A percentile compares a stretch with the other conserved stretches of the same genome.
These are phyloP conservation scores for Acephala macrosclerotiorum DNA, from an alignment of 2,329 filamentous ascomycete species.

Conservation along the genomic window DNA sequence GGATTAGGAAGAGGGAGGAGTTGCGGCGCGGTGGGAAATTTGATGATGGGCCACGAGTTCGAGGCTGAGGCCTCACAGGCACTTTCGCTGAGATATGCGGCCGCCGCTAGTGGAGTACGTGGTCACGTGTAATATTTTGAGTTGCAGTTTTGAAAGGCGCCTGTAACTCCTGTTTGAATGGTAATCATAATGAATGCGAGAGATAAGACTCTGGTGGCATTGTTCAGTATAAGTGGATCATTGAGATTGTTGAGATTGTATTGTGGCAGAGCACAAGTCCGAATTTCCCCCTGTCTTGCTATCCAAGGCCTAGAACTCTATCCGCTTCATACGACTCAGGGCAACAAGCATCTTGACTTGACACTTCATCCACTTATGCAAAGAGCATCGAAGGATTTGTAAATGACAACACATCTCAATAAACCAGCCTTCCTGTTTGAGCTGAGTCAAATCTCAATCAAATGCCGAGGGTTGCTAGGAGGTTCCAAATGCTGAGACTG, in stretches of 20 bases:
- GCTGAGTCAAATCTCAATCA: constrained; percentile 9
- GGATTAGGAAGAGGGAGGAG: constrained; percentile 7
- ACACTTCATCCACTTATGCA: background rate
- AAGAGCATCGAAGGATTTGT: background rate
- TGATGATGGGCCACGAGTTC: constrained; percentile 14
- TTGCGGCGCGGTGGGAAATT: constrained; percentile 16
- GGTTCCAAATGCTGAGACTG: constrained; percentile 10
- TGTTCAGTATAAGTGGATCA: background rate
- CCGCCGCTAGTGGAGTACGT: too few relatives aligned
- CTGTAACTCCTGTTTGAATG: background rate
- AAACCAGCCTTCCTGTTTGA: constrained; percentile 11
- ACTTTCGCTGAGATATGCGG: background rate
- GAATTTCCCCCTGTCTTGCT: background rate
- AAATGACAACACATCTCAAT: constrained; percentile 1
- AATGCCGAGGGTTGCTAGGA: constrained; percentile 3
- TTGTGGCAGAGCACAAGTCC: constrained; percentile 10
- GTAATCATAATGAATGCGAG: background rate
- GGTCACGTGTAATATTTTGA: constrained; percentile 7
- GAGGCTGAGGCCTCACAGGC: constrained; percentile 21
- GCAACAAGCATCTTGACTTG: constrained; percentile 1
- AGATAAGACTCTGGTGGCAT: background rate
- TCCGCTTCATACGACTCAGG: background rate
- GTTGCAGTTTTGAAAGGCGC: background rate
- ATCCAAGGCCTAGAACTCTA: constrained; percentile 9
- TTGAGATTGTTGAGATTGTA: constrained; percentile 4